Percentiles rank a stretch among this genome's conserved stretches.
phyloP scores from a whole-genome alignment of 306 rosid genomes.

The Sicyos baderoa region DNA sequence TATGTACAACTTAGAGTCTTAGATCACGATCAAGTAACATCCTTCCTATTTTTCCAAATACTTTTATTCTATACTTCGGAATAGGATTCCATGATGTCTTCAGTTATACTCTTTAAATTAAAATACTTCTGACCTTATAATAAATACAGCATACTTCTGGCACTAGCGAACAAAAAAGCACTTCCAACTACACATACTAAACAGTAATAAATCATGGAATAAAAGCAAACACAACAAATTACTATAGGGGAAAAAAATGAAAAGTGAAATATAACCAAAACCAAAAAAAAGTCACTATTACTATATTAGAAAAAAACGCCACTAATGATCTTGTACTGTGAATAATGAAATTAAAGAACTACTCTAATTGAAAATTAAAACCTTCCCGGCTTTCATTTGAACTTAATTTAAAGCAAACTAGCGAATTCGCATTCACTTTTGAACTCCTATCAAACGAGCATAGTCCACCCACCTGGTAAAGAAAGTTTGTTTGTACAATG shows the following conservation, averaged over 20 bases:
- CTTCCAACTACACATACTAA: neutral
- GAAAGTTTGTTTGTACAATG: neutral
- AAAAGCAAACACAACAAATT: neutral
- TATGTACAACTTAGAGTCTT: too few relatives aligned
- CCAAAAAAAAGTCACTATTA: neutral
- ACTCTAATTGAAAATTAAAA: neutral
- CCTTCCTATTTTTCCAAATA: too few relatives aligned
- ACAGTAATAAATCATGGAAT: neutral
- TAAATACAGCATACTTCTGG: neutral
- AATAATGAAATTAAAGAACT: neutral
- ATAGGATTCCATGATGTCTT: too few relatives aligned
- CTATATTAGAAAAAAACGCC: neutral
- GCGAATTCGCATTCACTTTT: constrained; percentile 15
- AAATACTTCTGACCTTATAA: neutral
- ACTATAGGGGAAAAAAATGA: neutral
- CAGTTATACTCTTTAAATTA: neutral
- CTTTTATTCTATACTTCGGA: too few relatives aligned
- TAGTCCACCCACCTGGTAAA: constrained; percentile 81
- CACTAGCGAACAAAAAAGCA: neutral
- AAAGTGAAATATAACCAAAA: neutral
- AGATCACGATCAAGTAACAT: too few relatives aligned
- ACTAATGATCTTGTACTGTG: neutral
- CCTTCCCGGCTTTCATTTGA: constrained; percentile 7
- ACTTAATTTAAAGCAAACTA: constrained; percentile 2
- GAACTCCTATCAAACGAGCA: constrained; percentile 78